Evolutionary conservation across 768 basidiomycete species (phyloP).

Genomic region (Cystobasidium ongulense): DNA sequence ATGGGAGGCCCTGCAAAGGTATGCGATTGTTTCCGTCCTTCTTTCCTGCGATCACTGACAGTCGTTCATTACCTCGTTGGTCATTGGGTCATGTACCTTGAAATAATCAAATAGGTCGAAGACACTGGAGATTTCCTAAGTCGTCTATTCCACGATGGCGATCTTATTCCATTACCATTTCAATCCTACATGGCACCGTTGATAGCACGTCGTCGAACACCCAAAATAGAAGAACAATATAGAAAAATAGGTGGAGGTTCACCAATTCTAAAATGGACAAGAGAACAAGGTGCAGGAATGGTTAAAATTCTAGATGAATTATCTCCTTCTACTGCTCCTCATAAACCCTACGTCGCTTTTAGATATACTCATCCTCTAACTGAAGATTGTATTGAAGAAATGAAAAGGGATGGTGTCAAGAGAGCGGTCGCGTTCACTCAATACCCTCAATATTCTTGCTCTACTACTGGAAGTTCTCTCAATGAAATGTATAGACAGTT

Average conservation of each 20-base stretch:
- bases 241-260: constrained; percentile 90
- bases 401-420: constrained; percentile 82
- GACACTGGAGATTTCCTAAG: constrained; percentile 90
- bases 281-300: constrained; percentile 82
- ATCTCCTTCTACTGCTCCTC: constrained; percentile 84
- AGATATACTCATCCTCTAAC: constrained; percentile 83
- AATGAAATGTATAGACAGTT: constrained; percentile 70
- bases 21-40: constrained; percentile 38
- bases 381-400: constrained; percentile 66
- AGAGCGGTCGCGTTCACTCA: constrained; percentile 93
- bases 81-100: neutral
- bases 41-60: neutral
- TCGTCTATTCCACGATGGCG: constrained; percentile 79
- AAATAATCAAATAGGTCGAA: constrained; percentile 55
- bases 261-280: constrained; percentile 84
- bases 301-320: constrained; percentile 82
- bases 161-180: constrained; percentile 91
- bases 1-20: constrained; percentile 97
- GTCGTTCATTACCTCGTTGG: neutral
- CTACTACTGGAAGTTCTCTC: constrained; percentile 92
- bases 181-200: constrained; percentile 76
- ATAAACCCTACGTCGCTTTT: constrained; percentile 93
- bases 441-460: constrained; percentile 97
- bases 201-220: constrained; percentile 82
- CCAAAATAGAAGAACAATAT: constrained; percentile 90